Conservation (phyloP, 805 yeast genomes). For the Wickerhamiella galacta region DNA sequence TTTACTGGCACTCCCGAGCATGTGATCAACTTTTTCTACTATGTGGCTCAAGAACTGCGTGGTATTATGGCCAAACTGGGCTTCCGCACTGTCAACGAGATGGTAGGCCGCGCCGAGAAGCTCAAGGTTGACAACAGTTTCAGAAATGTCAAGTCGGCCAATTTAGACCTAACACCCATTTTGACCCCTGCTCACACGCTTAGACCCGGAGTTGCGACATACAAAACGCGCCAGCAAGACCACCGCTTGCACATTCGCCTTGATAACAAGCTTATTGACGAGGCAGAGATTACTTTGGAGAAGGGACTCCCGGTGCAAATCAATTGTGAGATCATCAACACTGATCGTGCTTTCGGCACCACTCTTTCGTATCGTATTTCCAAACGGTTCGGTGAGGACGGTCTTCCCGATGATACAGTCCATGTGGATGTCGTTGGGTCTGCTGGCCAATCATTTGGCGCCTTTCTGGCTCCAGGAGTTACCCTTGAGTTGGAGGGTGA, state of each 20-base stretch:
- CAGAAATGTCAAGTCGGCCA: conserved; percentile 77
- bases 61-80: conserved; percentile 89
- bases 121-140: conserved; percentile 69
- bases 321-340: conserved; percentile 83
- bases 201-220: conserved; percentile 92
- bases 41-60: conserved; percentile 82
- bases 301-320: conserved; percentile 92
- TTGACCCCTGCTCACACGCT: conserved; percentile 93
- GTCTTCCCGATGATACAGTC: conserved; percentile 89
- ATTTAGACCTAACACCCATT: conserved; percentile 81
- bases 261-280: conserved; percentile 91
- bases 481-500: conserved; percentile 94
- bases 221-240: conserved; percentile 84
- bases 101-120: conserved; percentile 95
- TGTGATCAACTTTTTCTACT: conserved; percentile 93
- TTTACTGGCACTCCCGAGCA: conserved; percentile 96
- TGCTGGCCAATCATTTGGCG: conserved; percentile 98
- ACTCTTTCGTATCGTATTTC: conserved; percentile 89
- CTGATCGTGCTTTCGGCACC: conserved; percentile 92
- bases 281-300: conserved; percentile 86
- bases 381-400: conserved; percentile 80
- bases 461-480: conserved; percentile 89
- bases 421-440: conserved; percentile 84
- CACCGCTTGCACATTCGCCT: conserved; percentile 83
- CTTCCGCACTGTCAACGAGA: conserved; percentile 87